Evolutionary conservation across 2,329 filamentous ascomycete species (phyloP), one percentile per base, ranked within the genome.

Genomic region (Hymenoscyphus albidus): DNA sequence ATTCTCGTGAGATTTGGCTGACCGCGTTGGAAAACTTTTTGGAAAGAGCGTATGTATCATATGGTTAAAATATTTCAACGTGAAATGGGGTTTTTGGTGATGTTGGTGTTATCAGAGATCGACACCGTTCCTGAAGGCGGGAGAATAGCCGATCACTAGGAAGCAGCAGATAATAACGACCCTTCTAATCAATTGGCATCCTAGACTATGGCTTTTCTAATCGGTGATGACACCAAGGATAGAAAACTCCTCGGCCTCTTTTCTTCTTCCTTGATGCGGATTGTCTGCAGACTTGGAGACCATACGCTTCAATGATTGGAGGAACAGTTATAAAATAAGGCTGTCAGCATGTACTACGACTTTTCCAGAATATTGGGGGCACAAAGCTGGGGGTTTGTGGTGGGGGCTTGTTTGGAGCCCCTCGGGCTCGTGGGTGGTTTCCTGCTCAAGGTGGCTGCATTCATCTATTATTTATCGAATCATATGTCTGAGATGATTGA

Each of bases 1-100:
- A 22, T 38, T 55, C 39, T 18, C 44, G 62, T 44, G 51, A 40
- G 61, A 58, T 44, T 48, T 64, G 58, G 62, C 62, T 64, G 44
- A 64, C 62, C 48, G 58, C 60, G 51, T 31, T 61, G 14, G 58
- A 44, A 60, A 35, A 27, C 27, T 27, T 27, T 27, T 27, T 27
- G 13, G 44, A 56, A 48, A n/a, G 27, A 31, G 42, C 10, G 42
- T 14, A 51, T 22, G 31, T 31, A 55, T 27, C 18, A 7, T 22
- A 57, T 59, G 16, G 40, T 42, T 7, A 57, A 35, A 32, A 40
- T 31, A 62, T 16, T 6, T 4, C 18, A 16, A 51, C 13, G 31
- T 35, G 48, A 44, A 9, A 58, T 16, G 14, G 22, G 54, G 27
- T 48, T 35, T 48, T 38, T 38, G 40, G 27, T 59, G 38, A 31